phyloP scores from a whole-genome alignment of 345 rosid species.

The Noccaea caerulescens region DNA sequence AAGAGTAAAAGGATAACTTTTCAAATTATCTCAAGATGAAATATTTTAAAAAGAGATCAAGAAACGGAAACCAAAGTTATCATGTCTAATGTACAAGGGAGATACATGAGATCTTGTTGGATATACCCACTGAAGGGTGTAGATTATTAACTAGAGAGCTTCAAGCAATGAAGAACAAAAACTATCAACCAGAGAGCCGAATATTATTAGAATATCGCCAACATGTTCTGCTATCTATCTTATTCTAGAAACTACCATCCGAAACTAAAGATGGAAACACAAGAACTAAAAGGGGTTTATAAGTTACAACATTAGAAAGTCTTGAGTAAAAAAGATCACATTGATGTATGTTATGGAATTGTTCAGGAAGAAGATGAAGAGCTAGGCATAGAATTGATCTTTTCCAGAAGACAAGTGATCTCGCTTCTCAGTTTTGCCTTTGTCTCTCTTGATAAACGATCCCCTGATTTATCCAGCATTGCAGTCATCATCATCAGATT shows the following conservation, averaged over 20 bases:
- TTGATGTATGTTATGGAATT: constrained; percentile 14
- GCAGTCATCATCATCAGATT: constrained; percentile 91
- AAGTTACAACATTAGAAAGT: constrained; percentile 33
- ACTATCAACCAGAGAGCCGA: not conserved
- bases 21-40: constrained; percentile 4
- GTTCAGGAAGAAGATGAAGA: constrained; percentile 56
- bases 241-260: constrained; percentile 28
- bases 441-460: constrained; percentile 76
- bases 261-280: constrained; percentile 26
- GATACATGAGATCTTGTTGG: constrained; percentile 1
- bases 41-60: constrained; percentile 11
- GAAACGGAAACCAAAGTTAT: not conserved
- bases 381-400: constrained; percentile 70
- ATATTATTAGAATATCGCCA: not conserved
- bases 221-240: constrained; percentile 9
- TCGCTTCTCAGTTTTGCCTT: constrained; percentile 73
- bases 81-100: not conserved
- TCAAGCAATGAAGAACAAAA: constrained; percentile 14
- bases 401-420: constrained; percentile 71
- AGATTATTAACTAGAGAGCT: constrained; percentile 18
- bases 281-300: constrained; percentile 2
- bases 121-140: not conserved
- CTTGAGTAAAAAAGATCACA: constrained; percentile 2
- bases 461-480: constrained; percentile 82
- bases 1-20: no score